These are phyloP conservation scores for Cyberlindnera suaveolens DNA, from an alignment of 805 yeast genomes.

Conservation along the genomic window DNA sequence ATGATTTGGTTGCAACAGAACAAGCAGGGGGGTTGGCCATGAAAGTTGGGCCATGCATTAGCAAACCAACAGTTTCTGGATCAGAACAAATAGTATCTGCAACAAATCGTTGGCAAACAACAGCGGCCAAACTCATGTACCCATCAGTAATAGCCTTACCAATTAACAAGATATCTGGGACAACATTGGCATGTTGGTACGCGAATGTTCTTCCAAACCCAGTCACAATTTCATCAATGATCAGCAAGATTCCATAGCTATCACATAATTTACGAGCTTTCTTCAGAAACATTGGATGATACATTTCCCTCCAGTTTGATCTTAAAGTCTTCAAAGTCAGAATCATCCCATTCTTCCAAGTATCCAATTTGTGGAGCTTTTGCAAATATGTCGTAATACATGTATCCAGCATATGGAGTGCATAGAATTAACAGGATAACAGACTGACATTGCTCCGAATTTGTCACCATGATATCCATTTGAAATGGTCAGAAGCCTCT, in stretches of 20 bases:
- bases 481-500: slow-evolving; percentile 26
- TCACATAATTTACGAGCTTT: slow-evolving; percentile 28
- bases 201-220: slow-evolving; percentile 21
- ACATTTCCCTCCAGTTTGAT: slow-evolving; percentile 24
- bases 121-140: slow-evolving; percentile 21
- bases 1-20: slow-evolving; percentile 18
- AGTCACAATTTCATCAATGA: slow-evolving; percentile 32
- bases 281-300: slow-evolving; percentile 27
- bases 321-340: slow-evolving; percentile 24
- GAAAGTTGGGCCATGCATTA: slow-evolving; percentile 27
- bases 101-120: slow-evolving; percentile 12
- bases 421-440: slow-evolving; percentile 28
- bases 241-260: slow-evolving; percentile 23
- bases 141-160: slow-evolving; percentile 26
- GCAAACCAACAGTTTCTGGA: slow-evolving; percentile 16
- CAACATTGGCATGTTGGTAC: slow-evolving; percentile 25
- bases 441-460: slow-evolving; percentile 33
- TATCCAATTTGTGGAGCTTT: slow-evolving; percentile 20
- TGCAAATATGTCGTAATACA: slow-evolving; percentile 25
- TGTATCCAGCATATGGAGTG: slow-evolving; percentile 26
- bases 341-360: slow-evolving; percentile 15
- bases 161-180: slow-evolving; percentile 23
- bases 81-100: slow-evolving; percentile 16
- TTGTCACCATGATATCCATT: slow-evolving; percentile 36
- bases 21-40: slow-evolving; percentile 26